Base-by-base conservation (phyloP, 352 stramenopile genomes). In the Bremia lactucae region DNA sequence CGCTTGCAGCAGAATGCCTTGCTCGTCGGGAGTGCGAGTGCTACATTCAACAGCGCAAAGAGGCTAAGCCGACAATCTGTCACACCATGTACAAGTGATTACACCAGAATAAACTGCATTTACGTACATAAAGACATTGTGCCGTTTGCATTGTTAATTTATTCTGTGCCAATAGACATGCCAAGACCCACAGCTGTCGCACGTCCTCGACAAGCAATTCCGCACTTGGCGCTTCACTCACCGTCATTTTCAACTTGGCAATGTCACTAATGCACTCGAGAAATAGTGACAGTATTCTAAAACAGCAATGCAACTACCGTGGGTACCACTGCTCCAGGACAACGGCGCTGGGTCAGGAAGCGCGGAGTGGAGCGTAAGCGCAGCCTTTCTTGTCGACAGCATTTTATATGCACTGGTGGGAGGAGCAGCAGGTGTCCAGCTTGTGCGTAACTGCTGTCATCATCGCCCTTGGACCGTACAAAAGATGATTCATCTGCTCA, bases 391-490 rank as follows among this genome's bases (percentile, higher is more conserved):
- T 9, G 60, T 77, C 7, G 78, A 84, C 36, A 59, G 62, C 2
- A 79, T 82, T 22, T 63, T 71, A 9, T 90, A 90, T 25, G 72
- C 72, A 28, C 35, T 87, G 4, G 68, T 90, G 18, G 73, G 61
- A n/a, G 59, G 59, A 11, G 62, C 61, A 2, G 56, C 73, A 7
- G 59, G 72, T 15, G 61, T 81, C 24, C 81, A 93, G 49, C 51
- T 93, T n/a, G 62, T 74, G 29, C 81, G 81, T 33, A 93, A 90
- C 34, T 90, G 78, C 61, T 79, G 65, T 22, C 72, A 77, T 19
- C 91, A 93, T 57, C 70, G 69, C 2, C 72, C 76, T 2, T 91
- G 78, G 78, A 93, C 78, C 4, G 70, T 87, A 49, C 81, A 93
- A 56, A 93, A 93, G 57, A 85, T 89, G 70, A 68, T 90, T 35